These are phyloP conservation scores for Fraxinus pennsylvanica DNA, from an alignment of 257 asterid species.

Conservation along the genomic window DNA sequence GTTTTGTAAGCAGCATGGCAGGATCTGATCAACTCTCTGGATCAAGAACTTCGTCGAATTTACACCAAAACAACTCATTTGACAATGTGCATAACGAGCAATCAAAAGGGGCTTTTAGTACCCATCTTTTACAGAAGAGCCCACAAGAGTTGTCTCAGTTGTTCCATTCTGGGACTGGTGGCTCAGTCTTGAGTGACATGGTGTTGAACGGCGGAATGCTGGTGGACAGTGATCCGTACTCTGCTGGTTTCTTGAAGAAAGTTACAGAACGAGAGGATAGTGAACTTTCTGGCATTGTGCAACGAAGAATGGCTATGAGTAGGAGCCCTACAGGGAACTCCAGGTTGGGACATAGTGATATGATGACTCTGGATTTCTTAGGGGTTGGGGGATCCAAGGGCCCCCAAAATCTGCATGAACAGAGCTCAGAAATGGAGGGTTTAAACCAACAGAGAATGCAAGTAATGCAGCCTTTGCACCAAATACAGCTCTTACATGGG, in stretches of 20 bases:
- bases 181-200: slow-evolving; percentile 47
- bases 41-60: slow-evolving; percentile 25
- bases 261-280: slow-evolving; percentile 33
- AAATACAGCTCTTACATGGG: slow-evolving; percentile 34
- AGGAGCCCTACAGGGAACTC: slow-evolving; percentile 20
- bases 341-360: slow-evolving; percentile 38
- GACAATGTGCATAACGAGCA: slow-evolving; percentile 39
- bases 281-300: slow-evolving; percentile 27
- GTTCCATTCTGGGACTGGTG: slow-evolving; percentile 37
- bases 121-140: slow-evolving; percentile 43
- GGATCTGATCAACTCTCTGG: slow-evolving; percentile 46
- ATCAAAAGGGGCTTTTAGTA: slow-evolving; percentile 24
- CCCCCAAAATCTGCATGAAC: slow-evolving; percentile 42
- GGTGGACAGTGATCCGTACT: slow-evolving; percentile 45
- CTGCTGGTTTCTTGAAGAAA: slow-evolving; percentile 39
- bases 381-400: slow-evolving; percentile 68
- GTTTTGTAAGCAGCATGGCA: slow-evolving; percentile 58
- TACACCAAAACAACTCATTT: slow-evolving; percentile 36
- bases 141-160: slow-evolving; percentile 39
- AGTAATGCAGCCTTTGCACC: slow-evolving; percentile 33
- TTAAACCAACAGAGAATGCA: slow-evolving; percentile 52
- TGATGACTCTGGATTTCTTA: slow-evolving; percentile 78
- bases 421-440: slow-evolving; percentile 42
- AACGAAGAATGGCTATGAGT: slow-evolving; percentile 21
- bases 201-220: slow-evolving; percentile 65